Conservation (phyloP, 805 yeast species). For the Pichia thaimueangensis region DNA sequence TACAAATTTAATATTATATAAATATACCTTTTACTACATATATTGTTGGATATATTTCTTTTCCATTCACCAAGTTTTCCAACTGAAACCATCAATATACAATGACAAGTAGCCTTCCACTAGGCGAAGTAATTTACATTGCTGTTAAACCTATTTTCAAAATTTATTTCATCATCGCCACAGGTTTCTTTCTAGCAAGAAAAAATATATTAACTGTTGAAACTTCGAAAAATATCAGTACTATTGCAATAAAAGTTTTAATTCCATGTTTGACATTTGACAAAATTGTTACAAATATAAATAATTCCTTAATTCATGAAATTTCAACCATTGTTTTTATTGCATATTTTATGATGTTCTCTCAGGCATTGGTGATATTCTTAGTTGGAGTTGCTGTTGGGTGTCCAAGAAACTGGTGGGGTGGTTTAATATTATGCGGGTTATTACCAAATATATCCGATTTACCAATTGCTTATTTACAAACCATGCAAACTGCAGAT, state of each 20-base stretch:
- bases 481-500: conserved; percentile 60
- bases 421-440: conserved; percentile 65
- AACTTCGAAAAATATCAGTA: conserved; percentile 64
- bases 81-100: no score
- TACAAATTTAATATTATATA: no score
- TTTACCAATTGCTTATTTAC: conserved; percentile 78
- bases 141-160: conserved; percentile 82
- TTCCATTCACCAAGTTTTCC: no score
- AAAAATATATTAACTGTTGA: conserved; percentile 59
- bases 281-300: conserved; percentile 60
- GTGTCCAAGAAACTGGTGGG: conserved; percentile 67
- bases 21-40: no score
- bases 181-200: conserved; percentile 61
- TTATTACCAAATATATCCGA: conserved; percentile 76
- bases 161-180: conserved; percentile 62
- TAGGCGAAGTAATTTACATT: conserved; percentile 67
- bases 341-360: conserved; percentile 37
- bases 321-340: conserved; percentile 59
- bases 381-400: conserved; percentile 42
- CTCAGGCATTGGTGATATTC: conserved; percentile 14
- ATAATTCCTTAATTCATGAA: conserved; percentile 60
- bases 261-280: conserved; percentile 73
- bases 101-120: conserved; percentile 12
- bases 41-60: no score
- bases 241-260: conserved; percentile 61